Base-by-base conservation (phyloP, 768 basidiomycete species). In the Auriculariales sp. region DNA sequence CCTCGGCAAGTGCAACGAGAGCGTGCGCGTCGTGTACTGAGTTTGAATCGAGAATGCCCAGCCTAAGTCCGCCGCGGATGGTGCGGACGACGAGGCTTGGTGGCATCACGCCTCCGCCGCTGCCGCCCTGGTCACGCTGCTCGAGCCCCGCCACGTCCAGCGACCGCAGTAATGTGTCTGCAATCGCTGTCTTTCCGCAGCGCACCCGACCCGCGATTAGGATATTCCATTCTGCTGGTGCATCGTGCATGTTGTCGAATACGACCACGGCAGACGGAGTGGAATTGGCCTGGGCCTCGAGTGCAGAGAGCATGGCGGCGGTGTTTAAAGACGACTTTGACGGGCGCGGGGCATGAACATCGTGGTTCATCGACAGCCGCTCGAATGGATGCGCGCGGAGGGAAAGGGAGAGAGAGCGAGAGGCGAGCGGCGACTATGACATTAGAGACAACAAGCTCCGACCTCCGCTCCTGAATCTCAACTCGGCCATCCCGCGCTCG, bases 171-270 rank as follows among this genome's bases (percentile, higher is more conserved):
- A 91, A 72, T 59, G 89, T 82, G 51, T 85, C 78, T 60, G 89
- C 80, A 60, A 91, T 84, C 53, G 84, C 81, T 22, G 86, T 87
- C 74, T 91, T 91, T 66, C 84, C 78, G 73, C 69, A 83, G 67
- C 82, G 80, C 67, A 81, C 72, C 61, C 77, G 79, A 47, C 86
- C 86, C 51, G 85, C 86, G 60, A 86, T 84, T 69, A 89, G 81
- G 64, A 89, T 68, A 57, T 81, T 80, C 69, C 75, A 75, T n/a
- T 27, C 36, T 17, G 35, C 25, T 5, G 49, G 49, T 15, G 31
- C 70, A 17, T 28, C 33, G 69, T 65, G 55, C 64, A 64, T 55
- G 57, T 57, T 61, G 60, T 59, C 55, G 51, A 35, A 53, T 53
- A 59, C 56, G 53, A 52, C 54, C 35, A 46, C 46, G 48, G 31